Percentiles rank a stretch among this genome's conserved stretches.
These are phyloP conservation scores for Clonostachys rosea DNA, from an alignment of 2,329 filamentous ascomycete species.

Conservation along the genomic window DNA sequence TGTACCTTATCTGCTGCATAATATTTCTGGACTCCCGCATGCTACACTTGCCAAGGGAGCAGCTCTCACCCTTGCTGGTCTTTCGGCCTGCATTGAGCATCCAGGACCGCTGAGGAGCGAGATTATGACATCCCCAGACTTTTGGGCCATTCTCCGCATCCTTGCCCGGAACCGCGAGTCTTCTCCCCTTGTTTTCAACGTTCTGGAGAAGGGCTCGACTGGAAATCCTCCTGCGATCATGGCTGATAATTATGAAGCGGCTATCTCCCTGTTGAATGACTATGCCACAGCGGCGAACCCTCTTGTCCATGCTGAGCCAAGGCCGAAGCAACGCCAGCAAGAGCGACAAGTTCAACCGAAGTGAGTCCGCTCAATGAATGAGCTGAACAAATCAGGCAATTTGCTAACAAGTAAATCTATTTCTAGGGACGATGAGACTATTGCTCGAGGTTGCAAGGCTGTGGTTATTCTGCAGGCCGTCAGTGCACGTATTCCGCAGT, in stretches of 20 bases:
- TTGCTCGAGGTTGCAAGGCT: conserved; percentile 75
- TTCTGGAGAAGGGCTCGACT: conserved; percentile 74
- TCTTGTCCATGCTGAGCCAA: conserved; percentile 61
- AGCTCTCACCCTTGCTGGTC: conserved; percentile 69
- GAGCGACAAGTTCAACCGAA: conserved; percentile 15
- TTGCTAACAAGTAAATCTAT: not conserved
- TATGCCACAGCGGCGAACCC: conserved; percentile 82
- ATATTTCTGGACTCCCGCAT: conserved; percentile 82
- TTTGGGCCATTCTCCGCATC: conserved; percentile 85
- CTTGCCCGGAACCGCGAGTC: conserved; percentile 67
- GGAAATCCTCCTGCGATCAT: conserved; percentile 79
- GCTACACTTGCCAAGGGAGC: conserved; percentile 73
- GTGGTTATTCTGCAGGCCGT: conserved; percentile 78
- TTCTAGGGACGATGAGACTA: conserved; percentile 43
- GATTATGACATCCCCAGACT: conserved; percentile 93
- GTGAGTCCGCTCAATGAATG: not conserved
- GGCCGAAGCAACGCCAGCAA: conserved; percentile 24
- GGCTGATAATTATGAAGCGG: conserved; percentile 92
- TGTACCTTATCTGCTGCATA: conserved; percentile 85
- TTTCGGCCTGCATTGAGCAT: conserved; percentile 75
- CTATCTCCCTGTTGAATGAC: conserved; percentile 78
- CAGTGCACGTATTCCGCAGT: conserved; percentile 73
- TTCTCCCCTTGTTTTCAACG: conserved; percentile 75
- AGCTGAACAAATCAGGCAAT: not conserved
- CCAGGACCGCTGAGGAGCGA: conserved; percentile 79